Evolutionary conservation across 192 early-diverging fungal species (phyloP).

Genomic region (Rhizophlyctis rosea): DNA sequence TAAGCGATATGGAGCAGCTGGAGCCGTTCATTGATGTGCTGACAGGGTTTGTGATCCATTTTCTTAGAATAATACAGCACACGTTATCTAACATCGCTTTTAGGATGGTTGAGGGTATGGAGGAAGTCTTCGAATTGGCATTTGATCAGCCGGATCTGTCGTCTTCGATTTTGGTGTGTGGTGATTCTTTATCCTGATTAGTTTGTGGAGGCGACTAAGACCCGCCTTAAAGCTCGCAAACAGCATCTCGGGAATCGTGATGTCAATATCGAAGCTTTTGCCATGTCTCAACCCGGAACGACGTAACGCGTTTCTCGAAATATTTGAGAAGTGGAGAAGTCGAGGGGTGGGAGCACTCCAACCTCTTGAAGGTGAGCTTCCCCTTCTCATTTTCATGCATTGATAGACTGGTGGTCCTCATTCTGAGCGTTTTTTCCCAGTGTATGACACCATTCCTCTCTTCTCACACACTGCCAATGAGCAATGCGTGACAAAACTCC

Average conservation of each 20-base stretch:
- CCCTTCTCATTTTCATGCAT: not conserved
- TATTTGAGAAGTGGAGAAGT: not conserved
- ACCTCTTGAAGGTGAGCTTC: not conserved
- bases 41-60: too few relatives aligned
- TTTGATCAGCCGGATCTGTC: not conserved
- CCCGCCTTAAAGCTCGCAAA: not conserved
- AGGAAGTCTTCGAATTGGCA: not conserved
- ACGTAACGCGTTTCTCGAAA: not conserved
- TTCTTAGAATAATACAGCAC: too few relatives aligned
- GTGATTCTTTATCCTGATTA: too few relatives aligned
- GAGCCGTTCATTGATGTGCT: too few relatives aligned
- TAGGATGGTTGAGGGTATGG: too few relatives aligned
- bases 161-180: too few relatives aligned
- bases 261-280: not conserved
- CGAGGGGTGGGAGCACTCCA: not conserved
- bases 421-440: not conserved
- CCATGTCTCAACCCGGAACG: not conserved
- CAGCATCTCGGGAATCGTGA: not conserved
- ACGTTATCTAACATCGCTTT: too few relatives aligned
- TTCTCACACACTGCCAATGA: not conserved
- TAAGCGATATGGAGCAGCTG: too few relatives aligned
- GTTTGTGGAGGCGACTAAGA: not conserved
- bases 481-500: not conserved
- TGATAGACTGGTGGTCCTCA: not conserved
- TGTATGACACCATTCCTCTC: not conserved